Evolutionary conservation across 768 basidiomycete species (phyloP).

Genomic region (Polyporus arcularius): DNA sequence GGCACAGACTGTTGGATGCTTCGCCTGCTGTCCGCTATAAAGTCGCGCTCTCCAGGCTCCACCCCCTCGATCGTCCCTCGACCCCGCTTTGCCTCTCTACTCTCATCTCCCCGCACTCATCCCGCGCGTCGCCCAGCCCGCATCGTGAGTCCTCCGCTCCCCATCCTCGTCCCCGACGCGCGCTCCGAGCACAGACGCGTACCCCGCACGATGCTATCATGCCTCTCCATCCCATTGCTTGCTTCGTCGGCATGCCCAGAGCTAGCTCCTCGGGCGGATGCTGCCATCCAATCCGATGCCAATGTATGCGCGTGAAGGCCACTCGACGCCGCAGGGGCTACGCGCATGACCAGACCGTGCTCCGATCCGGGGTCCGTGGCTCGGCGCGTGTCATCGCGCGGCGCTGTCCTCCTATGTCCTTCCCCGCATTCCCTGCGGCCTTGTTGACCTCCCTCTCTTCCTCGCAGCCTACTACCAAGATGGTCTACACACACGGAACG

Average conservation of each 20-base stretch:
- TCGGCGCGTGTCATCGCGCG: too few relatives aligned
- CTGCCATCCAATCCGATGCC: too few relatives aligned
- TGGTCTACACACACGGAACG: constrained; percentile 72
- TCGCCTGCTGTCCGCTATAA: constrained; percentile 18
- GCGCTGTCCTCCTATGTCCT: not conserved
- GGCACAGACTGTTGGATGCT: constrained; percentile 16
- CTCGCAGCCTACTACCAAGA: constrained; percentile 35
- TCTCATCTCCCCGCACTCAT: not conserved
- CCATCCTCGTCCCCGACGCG: not conserved
- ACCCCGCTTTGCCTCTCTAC: constrained; percentile 9
- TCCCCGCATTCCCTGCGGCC: not conserved
- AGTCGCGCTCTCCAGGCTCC: constrained; percentile 12
- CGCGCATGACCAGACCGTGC: not conserved
- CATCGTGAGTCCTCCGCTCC: constrained; percentile 8
- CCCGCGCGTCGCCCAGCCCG: not conserved
- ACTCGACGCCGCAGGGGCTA: not conserved
- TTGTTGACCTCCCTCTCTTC: not conserved
- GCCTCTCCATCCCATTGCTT: too few relatives aligned
- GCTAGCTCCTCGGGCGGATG: too few relatives aligned
- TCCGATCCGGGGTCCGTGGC: too few relatives aligned
- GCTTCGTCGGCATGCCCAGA: too few relatives aligned
- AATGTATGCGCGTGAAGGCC: too few relatives aligned
- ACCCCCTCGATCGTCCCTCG: constrained; percentile 9
- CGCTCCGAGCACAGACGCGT: not conserved
- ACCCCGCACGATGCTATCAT: not conserved